Percentiles rank a stretch among this genome's conserved stretches.
These are phyloP conservation scores for Lactifluus echinatus DNA, from an alignment of 768 basidiomycete genomes.

Conservation along the genomic window DNA sequence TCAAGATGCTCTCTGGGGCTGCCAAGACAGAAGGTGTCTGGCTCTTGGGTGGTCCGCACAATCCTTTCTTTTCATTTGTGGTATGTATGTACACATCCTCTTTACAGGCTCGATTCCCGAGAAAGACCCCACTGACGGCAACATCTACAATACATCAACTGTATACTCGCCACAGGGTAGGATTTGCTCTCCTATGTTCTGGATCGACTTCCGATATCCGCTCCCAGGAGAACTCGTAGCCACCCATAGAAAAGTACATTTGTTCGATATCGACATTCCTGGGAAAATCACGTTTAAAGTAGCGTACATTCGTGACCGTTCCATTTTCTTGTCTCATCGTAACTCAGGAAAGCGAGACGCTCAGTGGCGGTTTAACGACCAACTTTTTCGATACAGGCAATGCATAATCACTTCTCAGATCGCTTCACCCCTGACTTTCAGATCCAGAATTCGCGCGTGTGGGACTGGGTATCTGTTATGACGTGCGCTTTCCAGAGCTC, in stretches of 20 bases:
- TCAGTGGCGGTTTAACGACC: conserved; percentile 64
- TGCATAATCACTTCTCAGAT: background rate
- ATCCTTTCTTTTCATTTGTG: background rate
- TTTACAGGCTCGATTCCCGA: conserved; percentile 89
- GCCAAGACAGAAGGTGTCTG: conserved; percentile 75
- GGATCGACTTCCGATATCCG: conserved; percentile 6
- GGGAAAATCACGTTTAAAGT: conserved; percentile 89
- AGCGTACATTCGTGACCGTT: background rate
- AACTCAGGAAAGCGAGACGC: conserved; percentile 76
- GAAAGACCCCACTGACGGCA: conserved; percentile 48
- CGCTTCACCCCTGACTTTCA: background rate
- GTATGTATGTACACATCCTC: background rate
- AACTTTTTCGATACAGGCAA: conserved; percentile 82
- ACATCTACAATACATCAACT: conserved; percentile 88
- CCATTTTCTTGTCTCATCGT: background rate
- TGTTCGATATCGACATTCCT: conserved; percentile 97
- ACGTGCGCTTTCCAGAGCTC: conserved; percentile 90
- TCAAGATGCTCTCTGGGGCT: conserved; percentile 70
- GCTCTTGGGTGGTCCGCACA: conserved; percentile 78
- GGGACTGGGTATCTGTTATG: conserved; percentile 94
- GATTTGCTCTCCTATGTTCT: background rate
- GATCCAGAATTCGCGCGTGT: conserved; percentile 90
- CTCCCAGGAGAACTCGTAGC: conserved; percentile 71
- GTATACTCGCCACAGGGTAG: conserved; percentile 77
- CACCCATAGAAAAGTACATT: conserved; percentile 87